These are phyloP conservation scores for Setaria viridis DNA, from an alignment of 202 grass and related monocot species.

Conservation along the genomic window DNA sequence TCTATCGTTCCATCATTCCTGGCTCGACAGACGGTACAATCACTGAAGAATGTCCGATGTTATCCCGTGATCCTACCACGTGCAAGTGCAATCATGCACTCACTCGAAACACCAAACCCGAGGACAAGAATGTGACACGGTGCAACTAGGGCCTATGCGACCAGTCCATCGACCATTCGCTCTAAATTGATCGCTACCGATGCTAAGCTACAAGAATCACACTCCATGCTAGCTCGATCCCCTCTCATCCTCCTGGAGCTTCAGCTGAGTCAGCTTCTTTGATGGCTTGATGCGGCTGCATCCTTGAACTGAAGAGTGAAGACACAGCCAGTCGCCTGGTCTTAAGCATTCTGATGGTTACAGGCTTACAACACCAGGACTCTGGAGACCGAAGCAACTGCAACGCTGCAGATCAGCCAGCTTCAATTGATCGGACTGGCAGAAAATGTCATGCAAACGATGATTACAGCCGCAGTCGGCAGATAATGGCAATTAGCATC, in stretches of 20 bases:
- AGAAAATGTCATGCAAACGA: conserved; percentile 4
- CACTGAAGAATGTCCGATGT: neutral
- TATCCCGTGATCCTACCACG: conserved; percentile 33
- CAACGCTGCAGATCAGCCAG: neutral
- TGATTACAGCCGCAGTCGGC: neutral
- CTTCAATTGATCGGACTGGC: neutral
- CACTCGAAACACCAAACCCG: neutral
- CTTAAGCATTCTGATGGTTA: conserved; percentile 3
- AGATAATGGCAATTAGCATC: neutral
- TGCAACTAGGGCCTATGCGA: neutral
- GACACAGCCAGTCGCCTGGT: neutral
- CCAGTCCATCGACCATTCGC: neutral
- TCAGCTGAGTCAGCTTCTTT: neutral
- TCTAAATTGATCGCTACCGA: neutral
- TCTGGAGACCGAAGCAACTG: neutral
- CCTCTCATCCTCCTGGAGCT: neutral
- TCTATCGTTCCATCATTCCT: neutral
- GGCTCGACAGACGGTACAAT: conserved; percentile 4
- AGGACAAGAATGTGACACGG: neutral
- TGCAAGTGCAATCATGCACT: conserved; percentile 8
- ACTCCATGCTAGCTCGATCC: neutral
- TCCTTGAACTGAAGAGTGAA: neutral
- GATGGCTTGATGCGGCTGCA: neutral
- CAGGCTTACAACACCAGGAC: neutral
- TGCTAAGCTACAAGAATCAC: neutral